Evolutionary conservation across 2,329 filamentous ascomycete genomes (phyloP).

Genomic region (Didymellaceae sp.): DNA sequence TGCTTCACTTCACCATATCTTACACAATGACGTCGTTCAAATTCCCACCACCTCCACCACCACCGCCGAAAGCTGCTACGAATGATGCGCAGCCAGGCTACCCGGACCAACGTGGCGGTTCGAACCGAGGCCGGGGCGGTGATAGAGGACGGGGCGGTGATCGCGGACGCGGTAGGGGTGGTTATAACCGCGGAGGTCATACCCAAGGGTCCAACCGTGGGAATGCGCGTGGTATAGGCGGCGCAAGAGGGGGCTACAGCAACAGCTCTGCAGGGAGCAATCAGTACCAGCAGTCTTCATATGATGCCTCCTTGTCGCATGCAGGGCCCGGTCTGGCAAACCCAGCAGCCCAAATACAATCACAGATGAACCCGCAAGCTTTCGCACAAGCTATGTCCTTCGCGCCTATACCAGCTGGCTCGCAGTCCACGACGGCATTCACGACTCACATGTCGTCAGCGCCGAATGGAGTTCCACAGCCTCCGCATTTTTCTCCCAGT

Average conservation of each 20-base stretch:
- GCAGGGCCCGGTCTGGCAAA: constrained; percentile 14
- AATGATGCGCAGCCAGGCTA: constrained; percentile 35
- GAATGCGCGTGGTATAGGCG: constrained; percentile 23
- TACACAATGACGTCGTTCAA: constrained; percentile 47
- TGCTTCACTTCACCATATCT: constrained; percentile 4
- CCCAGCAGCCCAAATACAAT: constrained; percentile 13
- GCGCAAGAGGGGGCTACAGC: constrained; percentile 31
- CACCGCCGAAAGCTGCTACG: constrained; percentile 43
- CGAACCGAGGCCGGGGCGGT: constrained; percentile 39
- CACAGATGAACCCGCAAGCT: constrained; percentile 30
- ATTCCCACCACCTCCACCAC: constrained; percentile 58
- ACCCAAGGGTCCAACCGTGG: constrained; percentile 26
- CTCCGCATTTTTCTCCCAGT: constrained; percentile 21
- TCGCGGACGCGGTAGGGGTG: constrained; percentile 38
- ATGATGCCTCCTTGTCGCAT: constrained; percentile 4
- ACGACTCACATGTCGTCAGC: constrained; percentile 17
- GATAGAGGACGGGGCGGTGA: constrained; percentile 34
- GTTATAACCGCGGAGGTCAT: constrained; percentile 27
- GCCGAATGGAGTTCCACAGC: not conserved
- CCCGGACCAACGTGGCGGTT: constrained; percentile 40
- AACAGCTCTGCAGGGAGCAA: constrained; percentile 20
- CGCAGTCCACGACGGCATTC: constrained; percentile 38
- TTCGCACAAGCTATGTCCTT: constrained; percentile 40
- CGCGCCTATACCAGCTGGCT: constrained; percentile 36
- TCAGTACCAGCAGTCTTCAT: constrained; percentile 4